These are phyloP conservation scores for Fusarium denticulatum DNA, from an alignment of 2,329 filamentous ascomycete genomes.

Conservation along the genomic window DNA sequence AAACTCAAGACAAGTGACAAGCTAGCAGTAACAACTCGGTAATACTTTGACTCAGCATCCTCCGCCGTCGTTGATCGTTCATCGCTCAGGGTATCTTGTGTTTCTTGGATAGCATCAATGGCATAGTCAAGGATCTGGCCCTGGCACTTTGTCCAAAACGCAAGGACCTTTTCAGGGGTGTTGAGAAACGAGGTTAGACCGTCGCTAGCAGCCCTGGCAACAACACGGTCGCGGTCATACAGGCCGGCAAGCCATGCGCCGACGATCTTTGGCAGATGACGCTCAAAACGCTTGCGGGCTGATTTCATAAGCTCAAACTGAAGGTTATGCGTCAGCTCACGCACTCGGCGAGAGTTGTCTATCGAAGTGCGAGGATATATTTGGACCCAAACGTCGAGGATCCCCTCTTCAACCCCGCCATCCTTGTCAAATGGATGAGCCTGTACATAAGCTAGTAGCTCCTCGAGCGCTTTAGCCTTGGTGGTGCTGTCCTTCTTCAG, in stretches of 20 bases:
- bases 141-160: constrained; percentile 86
- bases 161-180: constrained; percentile 79
- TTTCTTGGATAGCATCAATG: constrained; percentile 82
- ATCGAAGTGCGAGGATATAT: constrained; percentile 90
- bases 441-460: constrained; percentile 74
- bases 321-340: constrained; percentile 83
- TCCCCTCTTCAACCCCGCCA: constrained; percentile 77
- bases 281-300: constrained; percentile 84
- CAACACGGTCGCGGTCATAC: constrained; percentile 84
- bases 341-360: constrained; percentile 86
- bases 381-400: constrained; percentile 90
- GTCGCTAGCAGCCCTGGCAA: constrained; percentile 79
- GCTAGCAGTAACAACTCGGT: constrained; percentile 72
- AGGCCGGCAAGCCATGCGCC: constrained; percentile 91
- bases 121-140: constrained; percentile 84
- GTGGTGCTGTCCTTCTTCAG: constrained; percentile 94
- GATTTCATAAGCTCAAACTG: constrained; percentile 72
- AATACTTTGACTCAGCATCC: constrained; percentile 87
- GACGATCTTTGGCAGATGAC: constrained; percentile 78
- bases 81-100: constrained; percentile 84
- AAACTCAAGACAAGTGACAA: constrained; percentile 66
- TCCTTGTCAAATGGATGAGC: constrained; percentile 62
- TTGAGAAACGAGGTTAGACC: constrained; percentile 80
- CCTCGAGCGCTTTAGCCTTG: constrained; percentile 89
- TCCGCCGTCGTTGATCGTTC: constrained; percentile 85